These are phyloP conservation scores for Citrullus amarus DNA, from an alignment of 306 rosid species.

Conservation along the genomic window DNA sequence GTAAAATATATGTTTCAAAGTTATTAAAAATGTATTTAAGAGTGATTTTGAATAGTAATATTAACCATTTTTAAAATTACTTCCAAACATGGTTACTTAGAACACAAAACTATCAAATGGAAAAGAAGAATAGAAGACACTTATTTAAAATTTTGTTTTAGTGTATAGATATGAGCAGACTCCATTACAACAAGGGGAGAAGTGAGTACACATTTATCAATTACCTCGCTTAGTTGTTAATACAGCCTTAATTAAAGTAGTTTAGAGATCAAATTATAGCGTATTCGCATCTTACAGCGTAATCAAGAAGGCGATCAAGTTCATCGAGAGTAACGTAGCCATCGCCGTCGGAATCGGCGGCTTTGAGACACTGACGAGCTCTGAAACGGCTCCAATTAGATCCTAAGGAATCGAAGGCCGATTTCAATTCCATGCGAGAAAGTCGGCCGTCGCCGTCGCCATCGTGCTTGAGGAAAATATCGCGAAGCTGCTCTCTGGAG, in stretches of 20 bases:
- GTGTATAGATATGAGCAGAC: too few species aligned
- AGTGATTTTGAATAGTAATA: too few species aligned
- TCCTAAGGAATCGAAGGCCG: background rate
- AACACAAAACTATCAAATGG: too few species aligned
- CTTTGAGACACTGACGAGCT: background rate
- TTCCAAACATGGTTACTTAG: too few species aligned
- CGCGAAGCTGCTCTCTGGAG: conserved; percentile 4
- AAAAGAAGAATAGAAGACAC: too few species aligned
- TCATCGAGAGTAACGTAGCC: conserved; percentile 14
- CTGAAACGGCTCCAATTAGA: conserved; percentile 1
- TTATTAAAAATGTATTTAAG: too few species aligned
- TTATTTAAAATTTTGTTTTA: too few species aligned
- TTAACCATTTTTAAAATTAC: too few species aligned
- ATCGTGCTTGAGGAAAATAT: conserved; percentile 12
- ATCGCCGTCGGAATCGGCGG: conserved; percentile 12
- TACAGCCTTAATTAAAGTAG: background rate
- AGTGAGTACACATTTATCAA: too few species aligned
- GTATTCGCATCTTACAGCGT: background rate
- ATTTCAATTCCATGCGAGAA: background rate
- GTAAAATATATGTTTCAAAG: too few species aligned
- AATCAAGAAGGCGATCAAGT: conserved; percentile 5
- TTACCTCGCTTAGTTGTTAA: background rate
- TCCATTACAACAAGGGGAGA: too few species aligned
- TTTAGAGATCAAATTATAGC: background rate
- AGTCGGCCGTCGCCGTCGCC: conserved; percentile 14